A percentile compares a stretch with the other conserved stretches of the same genome.
Conservation (phyloP, 2,329 filamentous ascomycete species). For the Fusarium albidum region DNA sequence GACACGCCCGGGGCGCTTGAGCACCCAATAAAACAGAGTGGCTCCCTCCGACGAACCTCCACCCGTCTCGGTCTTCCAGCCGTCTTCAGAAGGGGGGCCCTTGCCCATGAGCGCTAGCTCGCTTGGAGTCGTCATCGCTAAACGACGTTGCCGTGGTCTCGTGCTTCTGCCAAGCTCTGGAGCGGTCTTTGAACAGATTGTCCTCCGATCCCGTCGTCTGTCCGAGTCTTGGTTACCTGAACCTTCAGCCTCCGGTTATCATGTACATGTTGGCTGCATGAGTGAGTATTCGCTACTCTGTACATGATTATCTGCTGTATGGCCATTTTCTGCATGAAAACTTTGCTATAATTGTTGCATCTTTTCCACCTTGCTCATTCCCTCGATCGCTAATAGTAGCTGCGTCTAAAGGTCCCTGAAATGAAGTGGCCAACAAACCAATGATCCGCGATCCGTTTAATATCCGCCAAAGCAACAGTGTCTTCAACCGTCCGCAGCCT, state of each 20-base stretch:
- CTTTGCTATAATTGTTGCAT: background rate
- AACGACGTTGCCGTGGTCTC: constrained; percentile 24
- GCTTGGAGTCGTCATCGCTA: constrained; percentile 25
- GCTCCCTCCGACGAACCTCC: background rate
- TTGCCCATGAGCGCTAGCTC: constrained; percentile 14
- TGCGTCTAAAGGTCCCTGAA: constrained; percentile 24
- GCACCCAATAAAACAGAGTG: constrained; percentile 1
- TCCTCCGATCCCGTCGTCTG: constrained; percentile 12
- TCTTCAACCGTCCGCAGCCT: constrained; percentile 58
- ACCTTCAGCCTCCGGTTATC: constrained; percentile 6
- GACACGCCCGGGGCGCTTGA: constrained; percentile 6
- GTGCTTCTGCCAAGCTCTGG: constrained; percentile 31
- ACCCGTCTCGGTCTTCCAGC: too few species aligned
- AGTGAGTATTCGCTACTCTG: too few species aligned
- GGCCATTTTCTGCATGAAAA: constrained; percentile 14
- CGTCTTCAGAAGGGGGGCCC: background rate
- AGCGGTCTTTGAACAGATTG: constrained; percentile 6
- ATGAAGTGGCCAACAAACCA: constrained; percentile 42
- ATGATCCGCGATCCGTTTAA: constrained; percentile 58
- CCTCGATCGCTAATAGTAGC: constrained; percentile 1
- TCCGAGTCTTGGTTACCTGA: constrained; percentile 1
- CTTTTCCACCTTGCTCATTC: background rate
- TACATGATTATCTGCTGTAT: constrained; percentile 5
- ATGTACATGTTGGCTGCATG: constrained; percentile 7
- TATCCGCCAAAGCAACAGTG: constrained; percentile 50